A percentile compares a stretch with the other conserved stretches of the same genome.
These are phyloP conservation scores for Entelexis sorbosivorans DNA, from an alignment of 1,139 yeast species.

Conservation along the genomic window DNA sequence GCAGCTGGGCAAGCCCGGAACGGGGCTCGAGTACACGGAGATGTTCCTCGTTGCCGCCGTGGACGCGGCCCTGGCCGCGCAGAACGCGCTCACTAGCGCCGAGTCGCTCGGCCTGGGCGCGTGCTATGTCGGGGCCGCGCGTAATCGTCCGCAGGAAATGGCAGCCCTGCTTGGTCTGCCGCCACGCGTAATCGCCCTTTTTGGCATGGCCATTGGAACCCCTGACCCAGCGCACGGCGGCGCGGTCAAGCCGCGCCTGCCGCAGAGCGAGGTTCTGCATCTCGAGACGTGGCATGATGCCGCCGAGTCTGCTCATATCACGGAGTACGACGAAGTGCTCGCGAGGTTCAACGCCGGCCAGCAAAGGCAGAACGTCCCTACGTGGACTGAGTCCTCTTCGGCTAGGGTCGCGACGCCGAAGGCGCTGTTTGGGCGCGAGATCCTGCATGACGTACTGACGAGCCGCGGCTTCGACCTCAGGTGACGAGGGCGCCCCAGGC, in stretches of 20 bases:
- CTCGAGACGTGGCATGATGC: not conserved
- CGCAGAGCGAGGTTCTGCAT: not conserved
- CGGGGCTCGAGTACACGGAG: slow-evolving; percentile 1
- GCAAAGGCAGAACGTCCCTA: not conserved
- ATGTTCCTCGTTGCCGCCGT: slow-evolving; percentile 1
- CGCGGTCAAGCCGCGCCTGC: not conserved
- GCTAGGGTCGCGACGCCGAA: not conserved
- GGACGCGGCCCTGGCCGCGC: slow-evolving; percentile 2
- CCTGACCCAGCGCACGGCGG: not conserved
- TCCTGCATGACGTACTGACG: not conserved
- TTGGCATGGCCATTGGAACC: not conserved
- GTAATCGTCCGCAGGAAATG: not conserved
- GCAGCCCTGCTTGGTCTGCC: not conserved
- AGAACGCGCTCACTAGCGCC: not conserved
- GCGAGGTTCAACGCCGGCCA: not conserved
- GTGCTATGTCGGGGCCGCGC: not conserved
- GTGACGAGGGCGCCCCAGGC: too few species aligned
- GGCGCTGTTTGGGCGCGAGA: not conserved
- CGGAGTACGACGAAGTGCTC: not conserved
- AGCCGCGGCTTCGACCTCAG: not conserved
- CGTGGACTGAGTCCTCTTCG: not conserved
- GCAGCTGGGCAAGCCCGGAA: not conserved
- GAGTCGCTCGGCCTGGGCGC: not conserved
- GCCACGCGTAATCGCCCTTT: not conserved
- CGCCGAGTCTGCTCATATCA: not conserved